Base-by-base conservation (phyloP, 179 eudicot genomes). In the Nepenthes alata region DNA sequence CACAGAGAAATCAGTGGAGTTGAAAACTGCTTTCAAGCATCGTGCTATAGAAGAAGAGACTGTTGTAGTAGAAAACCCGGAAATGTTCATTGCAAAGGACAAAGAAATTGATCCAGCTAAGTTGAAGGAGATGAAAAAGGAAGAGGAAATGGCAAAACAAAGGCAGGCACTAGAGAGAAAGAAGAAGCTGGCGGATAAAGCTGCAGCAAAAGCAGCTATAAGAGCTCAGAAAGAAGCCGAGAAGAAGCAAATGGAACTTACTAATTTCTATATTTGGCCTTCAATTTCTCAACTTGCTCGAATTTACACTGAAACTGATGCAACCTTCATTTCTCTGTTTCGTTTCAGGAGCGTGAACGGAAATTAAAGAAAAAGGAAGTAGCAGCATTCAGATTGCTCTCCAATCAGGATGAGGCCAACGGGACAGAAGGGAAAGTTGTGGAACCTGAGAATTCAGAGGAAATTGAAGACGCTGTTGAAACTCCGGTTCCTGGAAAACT, bases 141-240 rank as follows among this genome's bases (percentile, higher is more conserved):
- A 93, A 61, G 94, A 87, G 70, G 97, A 89, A 72, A 74, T 77
- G 52, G 95, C 78, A 50, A 93, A 93, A 60, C 86, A 85, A 63
- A 80, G 76, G 67, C 84, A 72, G 58, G 97, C 98, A 6, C 63
- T 81, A 75, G 97, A 87, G 75, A 85, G 98, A 73, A 93, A 89
- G 91, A 89, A 82, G 75, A 89, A 85, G 80, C 60, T 75, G 80
- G 85, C 88, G 1, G 98, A 87, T 72, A 93, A 87, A 83, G 83
- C 88, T 2, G 95, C 90, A 4, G 83, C 86, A 2, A 93, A 93
- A 77, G 98, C 98, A 0, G 88, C 86, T 66, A 69, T 74, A 4
- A 82, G 81, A 66, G 90, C 96, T 62, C 87, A 89, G 74, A 93
- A 83, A 73, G 97, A 89, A 65, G 98, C 96, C 60, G 95, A 89